Percentiles rank a stretch among this genome's conserved stretches.
Evolutionary conservation across 2,329 filamentous ascomycete species (phyloP).

Genomic region (Scortechinia acanthostroma): DNA sequence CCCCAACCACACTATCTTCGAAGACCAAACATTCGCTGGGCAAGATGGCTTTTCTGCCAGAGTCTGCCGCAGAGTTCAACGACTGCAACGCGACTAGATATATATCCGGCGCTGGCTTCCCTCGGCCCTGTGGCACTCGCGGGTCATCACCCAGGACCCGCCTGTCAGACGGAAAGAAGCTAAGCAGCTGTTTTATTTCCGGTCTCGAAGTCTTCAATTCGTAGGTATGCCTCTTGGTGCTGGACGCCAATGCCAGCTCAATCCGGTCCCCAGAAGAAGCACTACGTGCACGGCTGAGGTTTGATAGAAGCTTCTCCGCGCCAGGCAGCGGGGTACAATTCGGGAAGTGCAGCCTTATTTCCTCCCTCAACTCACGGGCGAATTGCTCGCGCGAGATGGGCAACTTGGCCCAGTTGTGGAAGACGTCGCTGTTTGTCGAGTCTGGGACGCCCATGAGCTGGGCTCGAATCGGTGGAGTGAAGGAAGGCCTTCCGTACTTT

Average conservation of each 20-base stretch:
- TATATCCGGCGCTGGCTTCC: constrained; percentile 92
- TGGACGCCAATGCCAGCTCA: constrained; percentile 81
- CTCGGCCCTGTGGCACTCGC: constrained; percentile 70
- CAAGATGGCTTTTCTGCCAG: constrained; percentile 54
- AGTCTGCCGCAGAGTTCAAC: constrained; percentile 68
- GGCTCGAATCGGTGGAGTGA: constrained; percentile 95
- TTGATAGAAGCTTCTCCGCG: constrained; percentile 59
- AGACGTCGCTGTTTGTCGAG: constrained; percentile 42
- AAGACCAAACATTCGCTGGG: constrained; percentile 92
- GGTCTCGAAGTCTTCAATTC: constrained; percentile 60
- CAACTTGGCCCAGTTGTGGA: constrained; percentile 76
- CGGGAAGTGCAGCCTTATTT: constrained; percentile 71
- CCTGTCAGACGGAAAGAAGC: constrained; percentile 61
- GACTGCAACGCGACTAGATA: constrained; percentile 79
- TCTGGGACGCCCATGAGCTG: constrained; percentile 62
- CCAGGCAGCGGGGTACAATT: constrained; percentile 72
- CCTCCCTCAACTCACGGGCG: constrained; percentile 41
- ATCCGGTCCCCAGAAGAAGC: no score
- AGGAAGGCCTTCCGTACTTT: constrained; percentile 62
- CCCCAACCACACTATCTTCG: constrained; percentile 87
- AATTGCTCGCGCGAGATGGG: constrained; percentile 71
- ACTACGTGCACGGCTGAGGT: constrained; percentile 47
- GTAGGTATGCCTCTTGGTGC: constrained; percentile 67
- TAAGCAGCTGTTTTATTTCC: constrained; percentile 47
- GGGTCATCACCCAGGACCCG: constrained; percentile 79